Percentiles rank a stretch among this genome's conserved stretches.
These are phyloP conservation scores for Prinsepia uniflora DNA, from an alignment of 306 rosid species.

Conservation along the genomic window DNA sequence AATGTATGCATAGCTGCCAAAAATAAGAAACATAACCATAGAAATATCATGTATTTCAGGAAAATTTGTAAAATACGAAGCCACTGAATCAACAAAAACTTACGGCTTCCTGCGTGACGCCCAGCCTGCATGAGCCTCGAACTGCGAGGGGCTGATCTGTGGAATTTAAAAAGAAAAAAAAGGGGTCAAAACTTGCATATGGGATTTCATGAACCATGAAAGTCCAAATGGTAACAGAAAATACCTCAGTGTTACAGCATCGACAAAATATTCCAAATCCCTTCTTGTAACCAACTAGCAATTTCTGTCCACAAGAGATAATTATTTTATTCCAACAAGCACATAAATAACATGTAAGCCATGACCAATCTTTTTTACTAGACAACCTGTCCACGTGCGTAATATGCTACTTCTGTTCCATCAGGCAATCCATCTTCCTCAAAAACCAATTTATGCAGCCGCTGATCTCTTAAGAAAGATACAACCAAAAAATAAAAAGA, in stretches of 20 bases:
- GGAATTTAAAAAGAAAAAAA: slow-evolving; percentile 25
- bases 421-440: slow-evolving; percentile 93
- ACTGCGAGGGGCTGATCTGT: slow-evolving; percentile 97
- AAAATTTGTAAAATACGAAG: background rate
- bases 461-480: slow-evolving; percentile 58
- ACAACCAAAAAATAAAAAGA: slow-evolving; percentile 21
- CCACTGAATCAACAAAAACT: slow-evolving; percentile 36
- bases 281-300: slow-evolving; percentile 89
- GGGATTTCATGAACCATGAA: slow-evolving; percentile 12
- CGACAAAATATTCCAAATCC: slow-evolving; percentile 81
- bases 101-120: slow-evolving; percentile 95
- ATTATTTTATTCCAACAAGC: slow-evolving; percentile 9
- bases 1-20: slow-evolving; percentile 89
- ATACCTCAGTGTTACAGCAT: slow-evolving; percentile 88
- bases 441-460: slow-evolving; percentile 84
- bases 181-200: slow-evolving; percentile 14
- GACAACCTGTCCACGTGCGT: slow-evolving; percentile 93
- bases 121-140: slow-evolving; percentile 99
- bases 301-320: slow-evolving; percentile 55
- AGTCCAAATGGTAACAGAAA: slow-evolving; percentile 28
- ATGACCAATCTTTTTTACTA: slow-evolving; percentile 25
- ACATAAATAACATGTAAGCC: slow-evolving; percentile 19
- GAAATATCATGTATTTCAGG: slow-evolving; percentile 20
- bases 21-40: slow-evolving; percentile 28
- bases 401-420: slow-evolving; percentile 95